Evolutionary conservation across 257 asterid species (phyloP), one percentile per base, ranked within the genome.

Genomic region (Nyctanthes arbortristis): DNA sequence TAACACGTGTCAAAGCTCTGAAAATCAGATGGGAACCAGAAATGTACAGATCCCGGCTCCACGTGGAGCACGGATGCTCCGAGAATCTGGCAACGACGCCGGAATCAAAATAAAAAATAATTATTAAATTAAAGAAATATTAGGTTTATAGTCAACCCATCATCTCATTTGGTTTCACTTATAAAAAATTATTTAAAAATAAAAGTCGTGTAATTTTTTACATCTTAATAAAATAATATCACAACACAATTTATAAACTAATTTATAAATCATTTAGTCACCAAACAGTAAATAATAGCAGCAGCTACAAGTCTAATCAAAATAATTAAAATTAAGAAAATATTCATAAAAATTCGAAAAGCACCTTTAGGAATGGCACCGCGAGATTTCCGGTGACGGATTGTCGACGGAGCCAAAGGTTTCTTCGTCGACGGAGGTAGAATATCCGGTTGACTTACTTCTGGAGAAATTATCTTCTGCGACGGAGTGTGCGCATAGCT

Each of bases 281-380:
- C n/a, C n/a, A 36, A 36, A 36, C 13, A 8, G 16, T 8, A 39
- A 39, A 39, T 39, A n/a, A n/a, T 39, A 39, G 18, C 13, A 37
- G 45, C 16, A 37, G 45, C 3, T 37, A 37, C 4, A 4, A 39
- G 49, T 11, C 4, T 3, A 39, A 39, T 39, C 3, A 37, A 37
- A 37, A 10, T 12, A 37, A 62, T 43, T 2, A 31, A 65, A 31
- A 49, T 9, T 7, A 20, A 9, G 30, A 10, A 14, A 24, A 58
- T 36, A 34, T 2, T 20, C 47, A 7, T 60, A 5, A 14, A 2
- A 20, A 12, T 20, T 52, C 3, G 54, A 72, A 58, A 35, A 33
- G 63, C 80, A 85, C 96, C 94, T 87, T 81, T 84, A 3, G 87
- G 81, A 68, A 9, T 64, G 71, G 68, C 54, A 68, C 77, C 72